Evolutionary conservation across 192 early-diverging fungal species (phyloP).

Genomic region (Pilaira anomala): DNA sequence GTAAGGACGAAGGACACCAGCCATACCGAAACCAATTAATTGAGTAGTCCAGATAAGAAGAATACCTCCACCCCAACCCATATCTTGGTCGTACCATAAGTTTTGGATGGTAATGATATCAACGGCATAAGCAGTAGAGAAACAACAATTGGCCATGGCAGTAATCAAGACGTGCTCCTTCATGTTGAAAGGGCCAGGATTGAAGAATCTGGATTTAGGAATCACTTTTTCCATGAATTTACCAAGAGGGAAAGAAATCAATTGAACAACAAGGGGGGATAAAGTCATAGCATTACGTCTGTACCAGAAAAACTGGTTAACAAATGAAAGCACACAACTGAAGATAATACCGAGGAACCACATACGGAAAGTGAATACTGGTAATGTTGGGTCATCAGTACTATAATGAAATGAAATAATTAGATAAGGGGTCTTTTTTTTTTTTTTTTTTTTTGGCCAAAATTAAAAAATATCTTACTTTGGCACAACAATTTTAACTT

Average conservation of each 20-base stretch:
- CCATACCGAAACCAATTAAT: conserved; percentile 51
- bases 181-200: conserved; percentile 61
- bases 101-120: conserved; percentile 55
- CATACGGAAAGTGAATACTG: conserved; percentile 53
- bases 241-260: conserved; percentile 49
- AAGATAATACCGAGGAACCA: conserved; percentile 46
- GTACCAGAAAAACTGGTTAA: conserved; percentile 49
- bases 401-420: conserved; percentile 13
- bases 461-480: conserved; percentile 19
- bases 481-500: conserved; percentile 42
- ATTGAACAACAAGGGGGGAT: conserved; percentile 43
- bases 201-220: conserved; percentile 46
- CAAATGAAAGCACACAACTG: conserved; percentile 40
- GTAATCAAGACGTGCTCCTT: conserved; percentile 67
- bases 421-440: too few species aligned
- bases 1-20: conserved; percentile 70
- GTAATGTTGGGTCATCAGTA: conserved; percentile 48
- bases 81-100: conserved; percentile 50
- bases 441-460: background rate
- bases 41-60: conserved; percentile 53
- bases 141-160: conserved; percentile 49
- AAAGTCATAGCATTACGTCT: conserved; percentile 42
- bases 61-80: conserved; percentile 50
- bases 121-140: conserved; percentile 52
- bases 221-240: conserved; percentile 42